Percentiles rank a stretch among this genome's conserved stretches.
Evolutionary conservation across 305 asterid genomes (phyloP).

Genomic region (Fraxinus sp.): DNA sequence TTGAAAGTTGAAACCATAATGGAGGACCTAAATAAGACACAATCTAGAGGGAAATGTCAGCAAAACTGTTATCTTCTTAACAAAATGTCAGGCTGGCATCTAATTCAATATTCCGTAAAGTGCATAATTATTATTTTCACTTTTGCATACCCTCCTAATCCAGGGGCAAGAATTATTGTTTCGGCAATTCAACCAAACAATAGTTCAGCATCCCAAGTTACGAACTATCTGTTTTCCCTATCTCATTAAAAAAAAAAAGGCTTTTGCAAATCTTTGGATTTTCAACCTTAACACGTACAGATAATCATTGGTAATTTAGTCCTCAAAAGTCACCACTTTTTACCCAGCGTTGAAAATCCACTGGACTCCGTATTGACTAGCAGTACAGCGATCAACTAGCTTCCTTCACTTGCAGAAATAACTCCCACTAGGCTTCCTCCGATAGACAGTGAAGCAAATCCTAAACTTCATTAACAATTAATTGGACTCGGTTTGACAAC

Average conservation of each 20-base stretch:
- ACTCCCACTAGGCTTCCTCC: not conserved
- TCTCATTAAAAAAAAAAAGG: not conserved
- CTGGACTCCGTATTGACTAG: not conserved
- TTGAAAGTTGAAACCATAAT: not conserved
- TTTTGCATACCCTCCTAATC: not conserved
- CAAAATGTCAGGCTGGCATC: not conserved
- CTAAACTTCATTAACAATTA: not conserved
- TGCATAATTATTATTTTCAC: not conserved
- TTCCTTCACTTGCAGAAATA: not conserved
- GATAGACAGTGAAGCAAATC: not conserved
- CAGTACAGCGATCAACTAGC: not conserved
- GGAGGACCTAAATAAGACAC: not conserved
- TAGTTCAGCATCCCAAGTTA: not conserved
- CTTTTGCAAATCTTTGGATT: not conserved
- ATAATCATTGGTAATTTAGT: not conserved
- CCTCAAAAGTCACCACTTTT: not conserved
- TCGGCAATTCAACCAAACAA: not conserved
- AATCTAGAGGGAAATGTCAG: not conserved
- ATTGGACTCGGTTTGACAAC: not conserved
- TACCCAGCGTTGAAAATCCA: not conserved
- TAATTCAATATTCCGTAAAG: not conserved
- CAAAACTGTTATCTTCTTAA: not conserved
- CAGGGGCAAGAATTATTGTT: not conserved
- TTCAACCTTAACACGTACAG: not conserved
- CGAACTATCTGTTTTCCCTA: not conserved